phyloP scores from a whole-genome alignment of 352 stramenopile species.

The Globisporangium mamillatum region DNA sequence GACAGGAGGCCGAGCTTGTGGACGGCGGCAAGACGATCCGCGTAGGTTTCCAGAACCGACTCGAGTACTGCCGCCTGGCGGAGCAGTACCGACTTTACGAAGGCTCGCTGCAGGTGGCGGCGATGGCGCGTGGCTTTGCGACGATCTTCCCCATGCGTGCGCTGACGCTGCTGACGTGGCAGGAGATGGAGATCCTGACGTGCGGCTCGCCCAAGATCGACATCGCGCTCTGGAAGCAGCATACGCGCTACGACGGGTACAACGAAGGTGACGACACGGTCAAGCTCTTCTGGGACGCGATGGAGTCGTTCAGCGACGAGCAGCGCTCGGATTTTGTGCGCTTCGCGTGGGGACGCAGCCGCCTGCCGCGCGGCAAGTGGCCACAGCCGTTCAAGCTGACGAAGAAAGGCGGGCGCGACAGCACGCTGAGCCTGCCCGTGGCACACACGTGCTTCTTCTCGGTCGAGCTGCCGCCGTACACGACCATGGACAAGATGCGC shows the following conservation, averaged over 20 bases:
- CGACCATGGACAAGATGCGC: conserved; percentile 87
- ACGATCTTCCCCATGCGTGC: conserved; percentile 82
- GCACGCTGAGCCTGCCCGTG: conserved; percentile 82
- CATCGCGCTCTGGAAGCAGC: conserved; percentile 79
- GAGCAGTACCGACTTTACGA: conserved; percentile 83
- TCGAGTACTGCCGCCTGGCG: conserved; percentile 80
- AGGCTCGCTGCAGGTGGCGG: conserved; percentile 58
- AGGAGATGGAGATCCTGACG: conserved; percentile 90
- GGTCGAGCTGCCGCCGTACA: conserved; percentile 93
- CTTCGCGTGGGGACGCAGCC: conserved; percentile 93
- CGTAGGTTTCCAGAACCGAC: conserved; percentile 84
- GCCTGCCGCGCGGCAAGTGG: conserved; percentile 88
- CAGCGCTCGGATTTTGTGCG: conserved; percentile 90
- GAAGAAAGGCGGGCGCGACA: conserved; percentile 85
- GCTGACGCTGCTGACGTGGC: conserved; percentile 87
- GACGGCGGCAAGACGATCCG: conserved; percentile 56
- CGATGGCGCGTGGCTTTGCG: conserved; percentile 81
- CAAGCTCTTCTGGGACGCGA: conserved; percentile 87
- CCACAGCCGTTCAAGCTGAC: conserved; percentile 91
- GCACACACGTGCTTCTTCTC: conserved; percentile 97
- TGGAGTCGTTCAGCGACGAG: conserved; percentile 85
- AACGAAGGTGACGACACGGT: conserved; percentile 80
- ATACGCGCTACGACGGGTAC: conserved; percentile 90
- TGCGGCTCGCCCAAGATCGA: conserved; percentile 91
- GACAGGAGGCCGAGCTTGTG: conserved; percentile 79